Percentiles rank a stretch among this genome's conserved stretches.
These are phyloP conservation scores for Phytophthora meadii DNA, from an alignment of 352 stramenopile species.

Conservation along the genomic window DNA sequence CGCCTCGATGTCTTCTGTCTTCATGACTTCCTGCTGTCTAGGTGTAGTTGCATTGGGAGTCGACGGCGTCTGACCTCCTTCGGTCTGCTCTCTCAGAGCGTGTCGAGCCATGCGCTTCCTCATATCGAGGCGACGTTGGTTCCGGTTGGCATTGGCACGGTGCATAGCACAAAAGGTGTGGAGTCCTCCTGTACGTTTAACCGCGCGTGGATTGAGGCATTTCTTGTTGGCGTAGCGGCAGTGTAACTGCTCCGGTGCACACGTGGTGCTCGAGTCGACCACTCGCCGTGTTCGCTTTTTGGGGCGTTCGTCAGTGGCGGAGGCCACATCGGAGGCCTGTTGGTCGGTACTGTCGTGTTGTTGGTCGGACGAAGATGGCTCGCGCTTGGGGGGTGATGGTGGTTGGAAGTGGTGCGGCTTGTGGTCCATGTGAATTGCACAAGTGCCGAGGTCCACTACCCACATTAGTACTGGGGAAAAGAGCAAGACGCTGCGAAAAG, in stretches of 20 bases:
- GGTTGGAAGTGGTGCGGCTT: constrained; percentile 23
- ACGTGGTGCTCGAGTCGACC: constrained; percentile 43
- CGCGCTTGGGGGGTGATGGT: constrained; percentile 6
- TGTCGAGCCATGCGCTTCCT: constrained; percentile 56
- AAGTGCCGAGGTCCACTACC: constrained; percentile 36
- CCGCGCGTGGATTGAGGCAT: constrained; percentile 53
- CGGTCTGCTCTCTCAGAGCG: constrained; percentile 12
- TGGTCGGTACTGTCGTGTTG: constrained; percentile 17
- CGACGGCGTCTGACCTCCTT: background rate
- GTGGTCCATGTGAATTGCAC: constrained; percentile 46
- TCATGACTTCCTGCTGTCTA: constrained; percentile 1
- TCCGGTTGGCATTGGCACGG: constrained; percentile 70
- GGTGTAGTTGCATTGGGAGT: constrained; percentile 6
- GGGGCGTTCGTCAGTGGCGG: constrained; percentile 1
- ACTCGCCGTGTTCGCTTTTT: constrained; percentile 34
- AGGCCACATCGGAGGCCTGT: background rate
- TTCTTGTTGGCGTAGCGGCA: constrained; percentile 78
- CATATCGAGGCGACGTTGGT: constrained; percentile 69
- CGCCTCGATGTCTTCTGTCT: constrained; percentile 1
- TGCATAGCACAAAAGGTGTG: constrained; percentile 75
- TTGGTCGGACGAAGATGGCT: constrained; percentile 9
- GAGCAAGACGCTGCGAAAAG: constrained; percentile 30
- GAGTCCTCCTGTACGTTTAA: constrained; percentile 63
- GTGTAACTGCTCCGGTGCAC: constrained; percentile 44
- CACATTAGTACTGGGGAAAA: constrained; percentile 27